phyloP scores from a whole-genome alignment of 2,329 filamentous ascomycete species.

The Stenocarpella maydis region DNA sequence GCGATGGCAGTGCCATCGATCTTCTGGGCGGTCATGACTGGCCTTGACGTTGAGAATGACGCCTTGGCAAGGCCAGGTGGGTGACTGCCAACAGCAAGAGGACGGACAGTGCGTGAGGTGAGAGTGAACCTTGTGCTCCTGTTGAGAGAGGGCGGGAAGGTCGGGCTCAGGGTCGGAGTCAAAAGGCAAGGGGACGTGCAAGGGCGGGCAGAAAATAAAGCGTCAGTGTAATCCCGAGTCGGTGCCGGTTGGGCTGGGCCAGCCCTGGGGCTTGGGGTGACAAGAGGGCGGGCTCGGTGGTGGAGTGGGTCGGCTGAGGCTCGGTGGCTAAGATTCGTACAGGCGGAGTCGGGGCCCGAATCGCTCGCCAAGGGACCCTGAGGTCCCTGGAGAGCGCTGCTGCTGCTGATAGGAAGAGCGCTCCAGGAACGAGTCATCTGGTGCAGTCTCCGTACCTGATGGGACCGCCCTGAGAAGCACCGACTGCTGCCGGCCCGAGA shows the following conservation, averaged over 20 bases:
- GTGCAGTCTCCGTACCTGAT: neutral
- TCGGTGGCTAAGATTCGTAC: neutral
- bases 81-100: constrained; percentile 16
- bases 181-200: neutral
- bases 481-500: constrained; percentile 9
- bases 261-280: constrained; percentile 11
- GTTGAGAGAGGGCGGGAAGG: neutral
- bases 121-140: neutral
- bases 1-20: constrained; percentile 97
- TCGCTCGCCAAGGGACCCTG: constrained; percentile 15
- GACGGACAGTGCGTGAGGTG: neutral
- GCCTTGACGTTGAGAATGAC: constrained; percentile 56
- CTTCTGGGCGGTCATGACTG: constrained; percentile 84
- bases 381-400: neutral
- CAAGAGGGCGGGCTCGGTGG: constrained; percentile 2
- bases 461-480: neutral
- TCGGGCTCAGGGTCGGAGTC: neutral
- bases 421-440: constrained; percentile 7
- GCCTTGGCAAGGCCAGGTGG: constrained; percentile 28
- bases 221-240: constrained; percentile 13
- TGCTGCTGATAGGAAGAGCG: constrained; percentile 17
- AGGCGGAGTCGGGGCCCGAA: constrained; percentile 19
- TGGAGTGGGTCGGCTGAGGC: constrained; percentile 3
- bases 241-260: constrained; percentile 24
- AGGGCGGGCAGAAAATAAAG: constrained; percentile 28